Conservation (phyloP, 129 eudicot genomes). For the Lactuca sativa region DNA sequence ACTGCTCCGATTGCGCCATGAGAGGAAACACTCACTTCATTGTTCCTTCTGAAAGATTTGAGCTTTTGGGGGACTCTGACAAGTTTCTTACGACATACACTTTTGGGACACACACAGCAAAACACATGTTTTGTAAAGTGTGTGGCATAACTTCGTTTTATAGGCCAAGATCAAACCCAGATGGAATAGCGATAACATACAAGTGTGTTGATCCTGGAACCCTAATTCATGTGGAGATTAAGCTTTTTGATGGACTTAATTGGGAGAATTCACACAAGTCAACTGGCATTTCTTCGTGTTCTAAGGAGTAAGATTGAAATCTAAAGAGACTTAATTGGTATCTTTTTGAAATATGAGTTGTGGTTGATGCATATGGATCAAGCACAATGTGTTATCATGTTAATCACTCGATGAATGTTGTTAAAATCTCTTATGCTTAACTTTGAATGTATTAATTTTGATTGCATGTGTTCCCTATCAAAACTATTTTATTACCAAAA, state of each 20-base stretch:
- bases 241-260: constrained; percentile 61
- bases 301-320: constrained; percentile 38
- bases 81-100: constrained; percentile 74
- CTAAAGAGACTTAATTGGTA: neutral
- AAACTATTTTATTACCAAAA: too few species aligned
- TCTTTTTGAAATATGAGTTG: too few species aligned
- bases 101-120: constrained; percentile 82
- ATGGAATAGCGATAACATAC: constrained; percentile 63
- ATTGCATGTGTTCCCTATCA: too few species aligned
- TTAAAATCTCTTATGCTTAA: too few species aligned
- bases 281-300: constrained; percentile 57
- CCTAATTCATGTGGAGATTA: constrained; percentile 63
- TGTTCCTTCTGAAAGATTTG: constrained; percentile 64
- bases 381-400: too few species aligned
- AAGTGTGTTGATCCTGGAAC: constrained; percentile 85
- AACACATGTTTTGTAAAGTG: constrained; percentile 78
- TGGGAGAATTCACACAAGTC: constrained; percentile 63
- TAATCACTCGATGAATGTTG: too few species aligned
- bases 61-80: constrained; percentile 51
- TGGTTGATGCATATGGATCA: too few species aligned
- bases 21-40: constrained; percentile 78
- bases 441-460: too few species aligned
- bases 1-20: constrained; percentile 79
- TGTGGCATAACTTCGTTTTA: constrained; percentile 92
- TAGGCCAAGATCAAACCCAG: constrained; percentile 83